Evolutionary conservation across 176 grass and related monocot genomes (phyloP).

Genomic region (Juncus effusus): DNA sequence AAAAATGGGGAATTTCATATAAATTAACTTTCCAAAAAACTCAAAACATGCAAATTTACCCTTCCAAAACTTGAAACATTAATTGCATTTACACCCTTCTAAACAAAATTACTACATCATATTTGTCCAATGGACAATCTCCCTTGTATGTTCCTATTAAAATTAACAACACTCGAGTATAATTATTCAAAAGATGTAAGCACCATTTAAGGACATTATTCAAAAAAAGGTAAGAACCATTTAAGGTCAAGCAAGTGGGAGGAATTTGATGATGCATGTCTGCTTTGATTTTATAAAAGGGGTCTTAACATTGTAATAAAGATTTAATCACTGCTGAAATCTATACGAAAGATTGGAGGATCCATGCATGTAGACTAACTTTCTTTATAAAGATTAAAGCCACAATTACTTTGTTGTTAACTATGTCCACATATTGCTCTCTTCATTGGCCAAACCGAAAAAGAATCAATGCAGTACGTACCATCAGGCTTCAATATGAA

Average conservation of each 20-base stretch:
- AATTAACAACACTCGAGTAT: too few relatives aligned
- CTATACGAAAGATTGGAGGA: slow-evolving; percentile 2
- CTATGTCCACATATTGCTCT: slow-evolving; percentile 1
- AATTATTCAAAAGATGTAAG: too few relatives aligned
- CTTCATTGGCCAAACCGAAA: slow-evolving; percentile 19
- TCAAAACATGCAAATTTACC: too few relatives aligned
- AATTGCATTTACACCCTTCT: too few relatives aligned
- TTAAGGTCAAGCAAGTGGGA: background rate
- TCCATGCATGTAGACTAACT: background rate
- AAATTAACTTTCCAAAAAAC: too few relatives aligned
- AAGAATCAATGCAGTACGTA: slow-evolving; percentile 19
- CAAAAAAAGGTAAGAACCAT: too few relatives aligned
- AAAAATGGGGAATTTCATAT: too few relatives aligned
- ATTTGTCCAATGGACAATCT: too few relatives aligned
- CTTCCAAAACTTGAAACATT: too few relatives aligned
- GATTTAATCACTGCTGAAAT: slow-evolving; percentile 19
- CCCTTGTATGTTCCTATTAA: too few relatives aligned
- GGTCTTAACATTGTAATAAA: background rate
- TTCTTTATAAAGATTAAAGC: slow-evolving; percentile 17
- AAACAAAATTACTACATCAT: too few relatives aligned
- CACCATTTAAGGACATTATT: too few relatives aligned
- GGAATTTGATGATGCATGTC: background rate
- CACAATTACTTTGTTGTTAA: slow-evolving; percentile 18
- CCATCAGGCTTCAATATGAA: background rate
- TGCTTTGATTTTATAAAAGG: background rate